phyloP scores from a whole-genome alignment of 1,139 yeast genomes.

The Pichia sp. region DNA sequence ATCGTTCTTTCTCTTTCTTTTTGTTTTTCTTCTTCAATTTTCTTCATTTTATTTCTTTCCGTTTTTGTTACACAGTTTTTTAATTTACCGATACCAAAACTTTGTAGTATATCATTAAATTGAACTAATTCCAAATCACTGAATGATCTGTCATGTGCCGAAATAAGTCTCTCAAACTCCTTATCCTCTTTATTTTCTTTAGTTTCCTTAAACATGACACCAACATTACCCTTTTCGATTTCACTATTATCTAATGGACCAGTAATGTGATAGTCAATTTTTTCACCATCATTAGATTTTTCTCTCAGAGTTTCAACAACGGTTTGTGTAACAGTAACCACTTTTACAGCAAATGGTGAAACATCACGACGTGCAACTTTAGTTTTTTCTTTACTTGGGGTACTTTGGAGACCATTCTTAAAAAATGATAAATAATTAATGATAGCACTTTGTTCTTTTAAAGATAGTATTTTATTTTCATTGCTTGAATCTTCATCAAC shows the following conservation, averaged over 20 bases:
- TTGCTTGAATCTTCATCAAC: not conserved
- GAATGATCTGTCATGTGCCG: conserved; percentile 14
- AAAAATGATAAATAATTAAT: conserved; percentile 10
- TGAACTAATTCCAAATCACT: conserved; percentile 1
- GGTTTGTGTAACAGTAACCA: conserved; percentile 15
- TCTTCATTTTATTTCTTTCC: not conserved
- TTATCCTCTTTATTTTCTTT: conserved; percentile 18
- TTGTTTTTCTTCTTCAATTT: not conserved
- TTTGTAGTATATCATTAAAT: conserved; percentile 12
- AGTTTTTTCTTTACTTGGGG: conserved; percentile 24
- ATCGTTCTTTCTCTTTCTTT: not conserved
- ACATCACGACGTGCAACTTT: conserved; percentile 32
- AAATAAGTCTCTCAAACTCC: conserved; percentile 14
- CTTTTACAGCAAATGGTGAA: conserved; percentile 26
- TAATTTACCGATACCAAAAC: not conserved
- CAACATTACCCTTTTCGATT: conserved; percentile 4
- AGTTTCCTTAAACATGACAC: conserved; percentile 13
- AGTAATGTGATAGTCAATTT: conserved; percentile 5
- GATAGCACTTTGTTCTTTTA: conserved; percentile 3
- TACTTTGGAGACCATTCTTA: conserved; percentile 7
- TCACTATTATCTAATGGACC: conserved; percentile 9
- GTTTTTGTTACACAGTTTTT: not conserved
- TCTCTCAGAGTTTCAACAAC: conserved; percentile 18
- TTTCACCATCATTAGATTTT: conserved; percentile 12
- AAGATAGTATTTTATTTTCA: not conserved